These are phyloP conservation scores for Talaromyces atroroseus DNA, from an alignment of 2,329 filamentous ascomycete genomes.

Conservation along the genomic window DNA sequence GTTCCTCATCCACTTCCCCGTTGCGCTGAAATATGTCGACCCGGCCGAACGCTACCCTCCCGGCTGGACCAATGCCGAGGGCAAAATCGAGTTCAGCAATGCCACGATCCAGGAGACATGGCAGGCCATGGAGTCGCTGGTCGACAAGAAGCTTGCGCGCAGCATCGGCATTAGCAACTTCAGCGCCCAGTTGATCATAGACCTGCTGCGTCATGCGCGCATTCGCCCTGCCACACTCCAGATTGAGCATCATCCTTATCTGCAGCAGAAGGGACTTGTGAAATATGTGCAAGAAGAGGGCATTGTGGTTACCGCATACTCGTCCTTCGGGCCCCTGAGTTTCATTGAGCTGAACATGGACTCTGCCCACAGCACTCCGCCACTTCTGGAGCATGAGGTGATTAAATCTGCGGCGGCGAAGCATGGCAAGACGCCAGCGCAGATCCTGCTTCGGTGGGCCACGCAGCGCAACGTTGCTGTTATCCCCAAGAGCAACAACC, in stretches of 20 bases:
- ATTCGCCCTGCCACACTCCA: slow-evolving; percentile 72
- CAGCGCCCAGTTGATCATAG: slow-evolving; percentile 70
- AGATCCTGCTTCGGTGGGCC: slow-evolving; percentile 81
- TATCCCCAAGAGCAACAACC: slow-evolving; percentile 70
- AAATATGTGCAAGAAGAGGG: slow-evolving; percentile 63
- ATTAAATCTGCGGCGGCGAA: slow-evolving; percentile 63
- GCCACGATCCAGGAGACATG: slow-evolving; percentile 76
- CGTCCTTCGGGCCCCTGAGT: slow-evolving; percentile 71
- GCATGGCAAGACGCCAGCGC: slow-evolving; percentile 66
- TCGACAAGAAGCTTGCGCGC: slow-evolving; percentile 61
- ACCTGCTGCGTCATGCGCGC: slow-evolving; percentile 71
- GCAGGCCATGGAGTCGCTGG: slow-evolving; percentile 71
- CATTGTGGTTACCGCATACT: slow-evolving; percentile 76
- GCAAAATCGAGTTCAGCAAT: slow-evolving; percentile 58
- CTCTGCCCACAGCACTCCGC: slow-evolving; percentile 58
- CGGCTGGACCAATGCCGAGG: slow-evolving; percentile 64
- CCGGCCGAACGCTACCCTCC: slow-evolving; percentile 73
- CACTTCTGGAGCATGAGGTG: slow-evolving; percentile 64
- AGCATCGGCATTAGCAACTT: slow-evolving; percentile 82
- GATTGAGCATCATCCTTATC: slow-evolving; percentile 87
- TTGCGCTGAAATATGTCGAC: slow-evolving; percentile 79
- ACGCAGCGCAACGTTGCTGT: slow-evolving; percentile 76
- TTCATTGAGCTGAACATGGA: slow-evolving; percentile 74
- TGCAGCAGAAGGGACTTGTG: slow-evolving; percentile 68
- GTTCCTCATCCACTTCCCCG: slow-evolving; percentile 84